Base-by-base conservation (phyloP, 306 rosid species). In the Prunus campanulata region DNA sequence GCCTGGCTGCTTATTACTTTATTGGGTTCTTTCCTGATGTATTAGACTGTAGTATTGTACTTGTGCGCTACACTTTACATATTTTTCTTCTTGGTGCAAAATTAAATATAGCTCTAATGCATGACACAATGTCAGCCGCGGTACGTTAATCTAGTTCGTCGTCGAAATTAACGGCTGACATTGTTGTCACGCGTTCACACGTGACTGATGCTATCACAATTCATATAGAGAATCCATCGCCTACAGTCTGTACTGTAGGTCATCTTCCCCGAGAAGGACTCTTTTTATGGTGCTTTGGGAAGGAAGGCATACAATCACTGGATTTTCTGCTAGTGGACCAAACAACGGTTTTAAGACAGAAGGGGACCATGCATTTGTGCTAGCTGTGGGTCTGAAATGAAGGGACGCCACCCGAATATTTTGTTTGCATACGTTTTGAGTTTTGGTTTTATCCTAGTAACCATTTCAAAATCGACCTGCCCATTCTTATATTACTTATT, bases 341-440 rank as follows among this genome's bases (percentile, higher is more conserved):
- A 18, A 52, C 30, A 70, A 29, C 30, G 47, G 29, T 59, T 75
- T 13, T 30, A 69, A 48, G 63, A 70, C 54, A 69, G 48, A 8
- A 49, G 83, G 85, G 88, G 80, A 54, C 81, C 80, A 71, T 12
- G 32, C 20, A 75, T 78, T 76, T 82, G 57, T 54, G 12, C 49
- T 29, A 4, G 6, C 19, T 24, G 44, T 47, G 60, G 60, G 60
- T 47, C 59, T 74, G 5, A 25, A 29, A 47, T 47, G 30, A 60
- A 61, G 7, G 5, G 44, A 16, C 19, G 42, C 76, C 77, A 44
- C 25, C 30, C 44, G 44, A 35, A 2, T 6, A 27, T 14, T 72
- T 35, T 55, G 50, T 14, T 9, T 68, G 32, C 64, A 29, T 2
- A 19, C 9, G 24, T 57, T 57, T 72, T 7, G 20, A 65, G 54